Percentiles rank a stretch among this genome's conserved stretches.
phyloP scores from a whole-genome alignment of 106 monocot genomes.

The Platanthera zijinensis region DNA sequence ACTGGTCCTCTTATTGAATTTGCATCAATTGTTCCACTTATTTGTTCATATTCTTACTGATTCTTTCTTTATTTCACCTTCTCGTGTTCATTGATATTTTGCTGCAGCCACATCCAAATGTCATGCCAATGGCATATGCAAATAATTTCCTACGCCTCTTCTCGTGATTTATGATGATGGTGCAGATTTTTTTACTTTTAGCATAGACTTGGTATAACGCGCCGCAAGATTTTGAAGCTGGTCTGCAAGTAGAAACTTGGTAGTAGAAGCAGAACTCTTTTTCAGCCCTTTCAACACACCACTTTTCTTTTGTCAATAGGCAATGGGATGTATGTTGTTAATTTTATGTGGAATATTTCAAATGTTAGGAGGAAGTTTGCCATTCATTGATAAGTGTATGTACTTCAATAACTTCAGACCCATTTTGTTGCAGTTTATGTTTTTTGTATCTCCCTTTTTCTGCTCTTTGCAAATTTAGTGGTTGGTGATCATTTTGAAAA shows the following conservation, averaged over 20 bases:
- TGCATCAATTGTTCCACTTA: not conserved
- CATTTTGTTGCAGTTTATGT: no score
- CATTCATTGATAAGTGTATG: not conserved
- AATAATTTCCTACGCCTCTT: slow-evolving; percentile 83
- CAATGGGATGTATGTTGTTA: not conserved
- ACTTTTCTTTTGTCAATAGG: not conserved
- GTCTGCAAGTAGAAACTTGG: not conserved
- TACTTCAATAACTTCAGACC: no score
- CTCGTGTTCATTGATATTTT: not conserved
- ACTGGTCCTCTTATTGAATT: not conserved
- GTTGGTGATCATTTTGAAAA: no score
- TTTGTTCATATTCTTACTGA: not conserved
- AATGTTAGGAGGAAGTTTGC: not conserved
- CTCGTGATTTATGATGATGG: slow-evolving; percentile 31
- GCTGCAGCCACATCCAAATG: slow-evolving; percentile 94
- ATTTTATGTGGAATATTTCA: not conserved
- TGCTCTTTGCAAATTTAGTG: no score
- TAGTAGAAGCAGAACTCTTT: slow-evolving; percentile 3
- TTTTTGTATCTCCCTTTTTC: no score
- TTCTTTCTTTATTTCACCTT: not conserved
- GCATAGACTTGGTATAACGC: not conserved
- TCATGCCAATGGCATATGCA: slow-evolving; percentile 98
- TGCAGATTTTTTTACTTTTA: not conserved
- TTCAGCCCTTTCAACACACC: not conserved
- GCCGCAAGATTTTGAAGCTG: not conserved